phyloP scores from a whole-genome alignment of 2,329 filamentous ascomycete genomes.

The Cordyceps tenuipes region DNA sequence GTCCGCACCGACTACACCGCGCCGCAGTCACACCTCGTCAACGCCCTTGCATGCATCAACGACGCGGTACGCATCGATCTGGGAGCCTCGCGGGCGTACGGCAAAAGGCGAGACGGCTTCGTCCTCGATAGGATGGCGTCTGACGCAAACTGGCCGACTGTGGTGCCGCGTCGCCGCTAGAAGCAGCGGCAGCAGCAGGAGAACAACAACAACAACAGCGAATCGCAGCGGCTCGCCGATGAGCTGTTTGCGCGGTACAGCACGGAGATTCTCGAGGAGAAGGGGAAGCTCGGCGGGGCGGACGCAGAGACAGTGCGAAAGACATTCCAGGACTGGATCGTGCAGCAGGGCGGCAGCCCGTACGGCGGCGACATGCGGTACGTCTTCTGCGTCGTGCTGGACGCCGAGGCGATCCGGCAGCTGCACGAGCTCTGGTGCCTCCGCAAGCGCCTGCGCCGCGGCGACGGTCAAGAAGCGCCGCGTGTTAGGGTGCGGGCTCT shows the following conservation, averaged over 20 bases:
- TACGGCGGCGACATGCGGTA: constrained; percentile 2
- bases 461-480: not conserved
- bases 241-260: not conserved
- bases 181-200: not conserved
- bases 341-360: not conserved
- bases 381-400: constrained; percentile 3
- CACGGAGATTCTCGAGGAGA: not conserved
- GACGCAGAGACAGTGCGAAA: not conserved
- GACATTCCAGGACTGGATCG: not conserved
- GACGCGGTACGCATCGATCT: not conserved
- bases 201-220: not conserved
- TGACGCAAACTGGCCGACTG: not conserved
- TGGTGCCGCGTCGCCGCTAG: not conserved
- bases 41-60: constrained; percentile 1
- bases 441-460: no score
- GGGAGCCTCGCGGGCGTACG: not conserved
- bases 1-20: not conserved
- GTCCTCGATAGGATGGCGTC: not conserved
- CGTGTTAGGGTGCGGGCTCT: not conserved
- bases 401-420: not conserved
- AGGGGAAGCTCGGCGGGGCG: not conserved
- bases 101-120: not conserved
- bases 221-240: not conserved
- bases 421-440: not conserved
- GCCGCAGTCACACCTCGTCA: not conserved